Percentiles rank a stretch among this genome's conserved stretches.
These are phyloP conservation scores for Elongisporangium prolatum DNA, from an alignment of 352 stramenopile species.

Conservation along the genomic window DNA sequence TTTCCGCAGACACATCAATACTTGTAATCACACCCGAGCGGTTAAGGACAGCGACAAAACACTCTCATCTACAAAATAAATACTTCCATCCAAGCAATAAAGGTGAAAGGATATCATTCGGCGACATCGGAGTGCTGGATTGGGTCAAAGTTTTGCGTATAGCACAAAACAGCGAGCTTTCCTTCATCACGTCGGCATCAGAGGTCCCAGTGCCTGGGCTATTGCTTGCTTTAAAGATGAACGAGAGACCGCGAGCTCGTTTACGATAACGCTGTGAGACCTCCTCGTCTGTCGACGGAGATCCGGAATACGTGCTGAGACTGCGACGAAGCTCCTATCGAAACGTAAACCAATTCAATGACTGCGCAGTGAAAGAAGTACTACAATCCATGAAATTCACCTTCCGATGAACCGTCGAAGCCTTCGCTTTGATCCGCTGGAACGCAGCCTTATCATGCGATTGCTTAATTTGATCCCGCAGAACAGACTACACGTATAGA, in stretches of 20 bases:
- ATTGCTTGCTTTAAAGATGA: not conserved
- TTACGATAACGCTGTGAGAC: not conserved
- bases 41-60: not conserved
- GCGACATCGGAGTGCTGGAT: not conserved
- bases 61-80: not conserved
- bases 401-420: not conserved
- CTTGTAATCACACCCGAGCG: not conserved
- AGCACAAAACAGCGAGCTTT: not conserved
- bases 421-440: not conserved
- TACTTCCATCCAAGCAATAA: not conserved
- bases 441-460: not conserved
- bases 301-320: not conserved
- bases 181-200: not conserved
- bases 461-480: not conserved
- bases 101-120: constrained; percentile 3
- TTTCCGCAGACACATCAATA: not conserved
- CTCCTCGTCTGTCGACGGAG: not conserved
- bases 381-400: not conserved
- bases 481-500: not conserved
- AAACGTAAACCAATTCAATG: not conserved
- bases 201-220: not conserved
- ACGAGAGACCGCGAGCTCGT: not conserved
- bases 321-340: not conserved
- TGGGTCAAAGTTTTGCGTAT: not conserved
- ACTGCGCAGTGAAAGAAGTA: not conserved